phyloP scores from a whole-genome alignment of 257 asterid genomes.

The Phtheirospermum japonicum region DNA sequence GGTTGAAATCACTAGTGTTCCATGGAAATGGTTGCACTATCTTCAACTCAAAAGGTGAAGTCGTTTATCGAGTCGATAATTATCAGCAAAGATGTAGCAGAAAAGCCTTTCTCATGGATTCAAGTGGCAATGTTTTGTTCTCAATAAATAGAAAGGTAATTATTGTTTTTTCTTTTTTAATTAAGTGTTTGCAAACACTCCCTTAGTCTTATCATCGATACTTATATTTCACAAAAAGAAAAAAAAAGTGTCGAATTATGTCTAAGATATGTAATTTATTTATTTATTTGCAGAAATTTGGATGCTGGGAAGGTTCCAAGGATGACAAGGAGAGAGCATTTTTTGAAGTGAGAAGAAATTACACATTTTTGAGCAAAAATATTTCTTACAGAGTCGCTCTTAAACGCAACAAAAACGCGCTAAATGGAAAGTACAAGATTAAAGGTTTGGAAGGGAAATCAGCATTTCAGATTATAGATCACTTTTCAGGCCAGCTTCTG shows the following conservation, averaged over 20 bases:
- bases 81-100: no score
- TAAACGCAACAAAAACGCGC: slow-evolving; percentile 28
- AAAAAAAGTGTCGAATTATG: not conserved
- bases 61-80: no score
- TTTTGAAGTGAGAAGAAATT: slow-evolving; percentile 51
- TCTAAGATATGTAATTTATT: not conserved
- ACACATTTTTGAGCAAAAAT: slow-evolving; percentile 31
- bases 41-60: no score
- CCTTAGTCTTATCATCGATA: no score
- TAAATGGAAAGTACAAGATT: slow-evolving; percentile 40
- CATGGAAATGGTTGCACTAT: no score
- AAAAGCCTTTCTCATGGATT: no score
- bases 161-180: not conserved
- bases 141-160: slow-evolving; percentile 65
- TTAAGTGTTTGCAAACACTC: no score
- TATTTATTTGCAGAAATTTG: slow-evolving; percentile 42
- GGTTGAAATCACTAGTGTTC: no score
- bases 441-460: slow-evolving; percentile 47
- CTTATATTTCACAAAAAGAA: no score
- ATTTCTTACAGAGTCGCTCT: slow-evolving; percentile 38
- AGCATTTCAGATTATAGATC: slow-evolving; percentile 44
- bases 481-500: no score
- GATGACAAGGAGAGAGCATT: slow-evolving; percentile 37
- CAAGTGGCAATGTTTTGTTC: slow-evolving; percentile 54
- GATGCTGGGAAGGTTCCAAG: slow-evolving; percentile 49